A percentile compares a stretch with the other conserved stretches of the same genome.
phyloP scores from a whole-genome alignment of 2,329 filamentous ascomycete genomes.

The Aspergillus pseudonomiae region DNA sequence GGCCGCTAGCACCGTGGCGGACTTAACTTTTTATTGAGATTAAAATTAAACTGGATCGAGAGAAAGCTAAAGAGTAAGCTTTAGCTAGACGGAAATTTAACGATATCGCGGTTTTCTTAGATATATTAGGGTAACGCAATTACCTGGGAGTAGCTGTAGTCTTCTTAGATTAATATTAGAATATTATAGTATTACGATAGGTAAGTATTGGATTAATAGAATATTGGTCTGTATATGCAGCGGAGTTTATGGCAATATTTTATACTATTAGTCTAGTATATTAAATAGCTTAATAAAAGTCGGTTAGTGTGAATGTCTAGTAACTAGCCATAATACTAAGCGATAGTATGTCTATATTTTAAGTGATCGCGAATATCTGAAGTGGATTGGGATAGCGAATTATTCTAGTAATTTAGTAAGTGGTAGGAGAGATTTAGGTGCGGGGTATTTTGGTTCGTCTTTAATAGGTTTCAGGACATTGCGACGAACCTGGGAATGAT shows the following conservation, averaged over 20 bases:
- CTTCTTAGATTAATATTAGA: neutral
- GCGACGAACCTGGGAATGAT: conserved; percentile 7
- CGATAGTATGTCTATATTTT: conserved; percentile 22
- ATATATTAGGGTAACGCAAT: conserved; percentile 21
- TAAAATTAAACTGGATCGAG: conserved; percentile 26
- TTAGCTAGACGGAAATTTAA: conserved; percentile 4
- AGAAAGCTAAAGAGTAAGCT: conserved; percentile 21
- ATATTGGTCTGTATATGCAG: conserved; percentile 1
- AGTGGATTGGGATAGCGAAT: conserved; percentile 24
- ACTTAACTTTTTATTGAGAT: conserved; percentile 26
- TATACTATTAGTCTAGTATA: conserved; percentile 17
- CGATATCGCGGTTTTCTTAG: conserved; percentile 25
- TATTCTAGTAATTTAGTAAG: conserved; percentile 19
- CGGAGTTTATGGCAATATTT: conserved; percentile 5
- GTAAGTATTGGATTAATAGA: neutral
- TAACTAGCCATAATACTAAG: conserved; percentile 20
- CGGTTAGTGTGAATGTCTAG: neutral
- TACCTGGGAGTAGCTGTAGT: conserved; percentile 19
- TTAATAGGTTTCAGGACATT: conserved; percentile 16
- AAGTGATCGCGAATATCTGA: conserved; percentile 18
- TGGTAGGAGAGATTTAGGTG: conserved; percentile 15
- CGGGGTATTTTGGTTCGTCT: conserved; percentile 15
- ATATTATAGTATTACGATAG: neutral
- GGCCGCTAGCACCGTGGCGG: conserved; percentile 24
- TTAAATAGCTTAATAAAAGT: conserved; percentile 7